These are phyloP conservation scores for Magnolia officinalis DNA, from an alignment of 164 flowering plant species.

Conservation along the genomic window DNA sequence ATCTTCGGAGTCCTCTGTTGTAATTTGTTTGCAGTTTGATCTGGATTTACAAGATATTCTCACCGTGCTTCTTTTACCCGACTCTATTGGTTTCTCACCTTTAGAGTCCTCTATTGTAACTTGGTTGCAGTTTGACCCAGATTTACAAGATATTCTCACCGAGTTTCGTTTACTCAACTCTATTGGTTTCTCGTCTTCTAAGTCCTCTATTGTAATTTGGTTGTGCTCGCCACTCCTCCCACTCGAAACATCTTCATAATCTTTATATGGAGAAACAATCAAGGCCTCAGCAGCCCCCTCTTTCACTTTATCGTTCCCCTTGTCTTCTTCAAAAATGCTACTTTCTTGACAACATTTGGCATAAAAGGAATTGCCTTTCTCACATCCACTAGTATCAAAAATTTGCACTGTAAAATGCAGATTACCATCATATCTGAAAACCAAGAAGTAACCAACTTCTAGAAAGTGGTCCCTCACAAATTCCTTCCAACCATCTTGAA, in stretches of 20 bases:
- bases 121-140: background rate
- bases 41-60: no score
- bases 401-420: slow-evolving; percentile 53
- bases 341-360: slow-evolving; percentile 14
- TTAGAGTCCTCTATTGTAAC: no score
- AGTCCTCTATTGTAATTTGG: no score
- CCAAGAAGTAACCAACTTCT: slow-evolving; percentile 48
- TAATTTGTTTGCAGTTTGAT: no score
- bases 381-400: slow-evolving; percentile 63
- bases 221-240: no score
- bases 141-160: background rate
- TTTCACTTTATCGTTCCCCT: background rate
- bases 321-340: background rate
- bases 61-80: no score
- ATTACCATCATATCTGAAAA: slow-evolving; percentile 62
- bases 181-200: no score
- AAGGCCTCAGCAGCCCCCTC: background rate
- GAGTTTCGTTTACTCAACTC: background rate
- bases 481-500: slow-evolving; percentile 55
- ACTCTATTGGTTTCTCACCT: background rate
- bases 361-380: slow-evolving; percentile 49
- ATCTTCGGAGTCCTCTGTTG: no score
- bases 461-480: slow-evolving; percentile 58
- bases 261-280: background rate
- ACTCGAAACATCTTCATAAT: background rate